Conservation (phyloP, 2,329 filamentous ascomycete species). For the Sporothrix phasma region DNA sequence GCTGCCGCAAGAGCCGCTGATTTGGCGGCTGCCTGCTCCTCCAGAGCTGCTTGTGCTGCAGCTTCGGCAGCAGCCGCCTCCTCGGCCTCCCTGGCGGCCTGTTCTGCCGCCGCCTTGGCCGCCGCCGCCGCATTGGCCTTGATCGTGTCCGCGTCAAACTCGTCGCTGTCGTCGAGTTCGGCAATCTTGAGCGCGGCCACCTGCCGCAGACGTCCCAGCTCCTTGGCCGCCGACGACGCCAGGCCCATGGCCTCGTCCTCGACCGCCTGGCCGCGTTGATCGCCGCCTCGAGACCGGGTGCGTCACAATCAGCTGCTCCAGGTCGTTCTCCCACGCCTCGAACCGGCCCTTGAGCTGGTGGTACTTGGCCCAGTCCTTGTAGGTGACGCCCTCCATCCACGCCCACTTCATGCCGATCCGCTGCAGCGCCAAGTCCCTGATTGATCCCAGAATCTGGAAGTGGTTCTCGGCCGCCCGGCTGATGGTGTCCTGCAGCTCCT, state of each 20-base stretch:
- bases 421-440: slow-evolving; percentile 74
- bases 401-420: slow-evolving; percentile 93
- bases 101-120: slow-evolving; percentile 32
- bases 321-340: slow-evolving; percentile 72
- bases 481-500: slow-evolving; percentile 58
- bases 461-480: slow-evolving; percentile 67
- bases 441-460: slow-evolving; percentile 70
- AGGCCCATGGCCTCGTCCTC: slow-evolving; percentile 72
- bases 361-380: slow-evolving; percentile 95
- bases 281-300: slow-evolving; percentile 60
- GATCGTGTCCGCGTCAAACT: slow-evolving; percentile 63
- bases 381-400: slow-evolving; percentile 89
- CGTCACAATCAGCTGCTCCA: slow-evolving; percentile 63
- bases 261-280: slow-evolving; percentile 48
- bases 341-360: slow-evolving; percentile 77
- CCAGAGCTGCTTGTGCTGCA: slow-evolving; percentile 12
- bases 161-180: slow-evolving; percentile 61
- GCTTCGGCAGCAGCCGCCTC: background rate
- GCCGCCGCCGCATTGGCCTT: slow-evolving; percentile 49
- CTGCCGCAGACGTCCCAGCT: slow-evolving; percentile 71
- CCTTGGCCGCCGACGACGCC: slow-evolving; percentile 67
- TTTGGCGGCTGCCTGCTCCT: slow-evolving; percentile 9
- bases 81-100: slow-evolving; percentile 19
- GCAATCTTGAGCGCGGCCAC: slow-evolving; percentile 76
- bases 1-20: background rate